Base-by-base conservation (phyloP, 2,329 filamentous ascomycete genomes). In the Fusarium circinatum region DNA sequence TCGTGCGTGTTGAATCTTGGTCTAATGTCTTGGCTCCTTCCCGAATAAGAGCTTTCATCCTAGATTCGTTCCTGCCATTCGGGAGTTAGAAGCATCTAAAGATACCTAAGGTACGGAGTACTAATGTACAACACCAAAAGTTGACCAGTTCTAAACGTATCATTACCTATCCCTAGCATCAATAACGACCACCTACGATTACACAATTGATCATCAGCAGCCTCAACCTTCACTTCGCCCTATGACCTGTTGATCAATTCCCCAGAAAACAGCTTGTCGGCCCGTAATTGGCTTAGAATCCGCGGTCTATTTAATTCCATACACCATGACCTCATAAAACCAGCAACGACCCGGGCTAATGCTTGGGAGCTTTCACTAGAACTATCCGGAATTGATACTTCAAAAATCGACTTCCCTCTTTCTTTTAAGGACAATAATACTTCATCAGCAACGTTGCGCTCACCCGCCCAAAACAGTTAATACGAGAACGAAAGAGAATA, bases 311-410 rank as follows among this genome's bases (percentile, higher is more conserved):
- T 73, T 51, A 39, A 59, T 70, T 49, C 49, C 58, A 49, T 61
- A 60, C 51, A 70, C 62, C 64, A 77, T 77, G 75, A 77, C 75
- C 75, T 77, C 75, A 78, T 78, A 61, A 65, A 58, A 30, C 39
- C 44, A 61, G 48, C 45, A 38, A 52, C 36, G 52, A 63, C 60
- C 64, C 26, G 57, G 47, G 62, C 59, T 58, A 61, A 52, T 73
- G 52, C 59, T 56, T 65, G 41, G 32, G 55, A 57, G 42, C 52
- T 62, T 62, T 57, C 41, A 44, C 39, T 24, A 58, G 34, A 56
- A 55, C 30, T 39, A 59, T 67, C 28, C 30, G 34, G 49, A 48
- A 48, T 36, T 20, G 41, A 47, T 42, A 22, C 28, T 38, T 20
- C n/a, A 36, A 48, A 49, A 36, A 30, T 36, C 55, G 38, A 47